Base-by-base conservation (phyloP, 768 basidiomycete genomes). In the Albatrellus ellisii region DNA sequence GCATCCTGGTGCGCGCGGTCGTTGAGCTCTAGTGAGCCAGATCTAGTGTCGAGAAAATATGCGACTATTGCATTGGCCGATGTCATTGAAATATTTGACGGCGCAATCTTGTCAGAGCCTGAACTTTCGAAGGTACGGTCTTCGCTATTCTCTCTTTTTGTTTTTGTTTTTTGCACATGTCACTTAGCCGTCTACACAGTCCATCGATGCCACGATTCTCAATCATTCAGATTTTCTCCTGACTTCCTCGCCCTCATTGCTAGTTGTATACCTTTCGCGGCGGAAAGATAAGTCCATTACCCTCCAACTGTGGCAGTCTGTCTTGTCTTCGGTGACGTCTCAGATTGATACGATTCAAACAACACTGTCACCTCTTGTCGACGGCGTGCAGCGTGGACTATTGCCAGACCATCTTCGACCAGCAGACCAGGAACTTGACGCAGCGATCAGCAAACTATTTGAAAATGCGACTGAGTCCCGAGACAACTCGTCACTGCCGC, bases 51-150 rank as follows among this genome's bases (percentile, higher is more conserved):
- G n/a, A n/a, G n/a, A 50, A 27, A 36, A 21, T 7, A 14, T 36
- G 6, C 20, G 7, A 21, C 2, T 54, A 21, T n/a, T n/a, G n/a
- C n/a, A n/a, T 54, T 77, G 22, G 60, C 68, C 11, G 60, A 59
- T 28, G 56, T 79, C 26, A 50, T 83, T 31, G 62, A 67, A 8
- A 60, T 65, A 4, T 81, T 83, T 46, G 70, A 70, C 2, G 56
- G 63, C 6, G 57, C 62, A 0, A 51, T 83, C 11, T 78, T 79
- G 44, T 45, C 58, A 1, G 65, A 76, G 29, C 48, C 27, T 4
- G 46, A 53, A 5, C 62, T 76, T 34, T 53, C 69, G 4, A 48
- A 62, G 54, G 78, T 79, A 50, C 32, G 66, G 57, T 25, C 3
- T 18, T 12, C n/a, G 14, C 42, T 14, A 34, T 6, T 11, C 18